Conservation (phyloP, 2,329 filamentous ascomycete species). For the Erysiphe pulchra region DNA sequence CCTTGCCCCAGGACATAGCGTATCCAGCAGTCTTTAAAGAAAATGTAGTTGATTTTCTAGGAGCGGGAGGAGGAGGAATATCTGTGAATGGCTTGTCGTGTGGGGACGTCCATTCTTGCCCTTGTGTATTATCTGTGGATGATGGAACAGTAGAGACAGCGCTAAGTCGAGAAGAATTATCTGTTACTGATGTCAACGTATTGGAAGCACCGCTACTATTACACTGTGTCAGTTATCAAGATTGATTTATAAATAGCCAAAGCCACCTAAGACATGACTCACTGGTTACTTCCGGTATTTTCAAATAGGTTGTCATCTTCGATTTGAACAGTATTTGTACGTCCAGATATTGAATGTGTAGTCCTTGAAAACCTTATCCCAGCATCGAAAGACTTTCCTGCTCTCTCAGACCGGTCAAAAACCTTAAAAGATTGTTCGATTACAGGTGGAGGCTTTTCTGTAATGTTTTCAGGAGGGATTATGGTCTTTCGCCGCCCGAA, state of each 20-base stretch:
- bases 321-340: conserved; percentile 8
- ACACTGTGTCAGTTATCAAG: conserved; percentile 5
- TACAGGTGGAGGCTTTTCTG: conserved; percentile 3
- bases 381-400: conserved; percentile 11
- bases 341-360: conserved; percentile 2
- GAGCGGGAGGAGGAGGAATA: conserved; percentile 11
- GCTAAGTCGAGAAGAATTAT: conserved; percentile 14
- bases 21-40: conserved; percentile 13
- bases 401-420: conserved; percentile 11
- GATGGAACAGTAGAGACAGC: conserved; percentile 14
- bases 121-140: conserved; percentile 9
- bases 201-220: conserved; percentile 15
- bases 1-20: conserved; percentile 13
- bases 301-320: conserved; percentile 14
- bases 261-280: conserved; percentile 2
- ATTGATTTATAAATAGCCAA: not conserved
- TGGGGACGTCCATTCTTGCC: conserved; percentile 11
- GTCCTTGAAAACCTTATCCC: conserved; percentile 10
- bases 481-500: conserved; percentile 14
- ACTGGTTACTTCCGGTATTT: conserved; percentile 13
- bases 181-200: conserved; percentile 14
- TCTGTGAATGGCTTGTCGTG: conserved; percentile 11
- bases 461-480: conserved; percentile 6
- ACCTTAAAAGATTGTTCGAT: conserved; percentile 13
- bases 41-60: conserved; percentile 10